Conservation (phyloP, 2,329 filamentous ascomycete species). For the Penicillium brasilianum region DNA sequence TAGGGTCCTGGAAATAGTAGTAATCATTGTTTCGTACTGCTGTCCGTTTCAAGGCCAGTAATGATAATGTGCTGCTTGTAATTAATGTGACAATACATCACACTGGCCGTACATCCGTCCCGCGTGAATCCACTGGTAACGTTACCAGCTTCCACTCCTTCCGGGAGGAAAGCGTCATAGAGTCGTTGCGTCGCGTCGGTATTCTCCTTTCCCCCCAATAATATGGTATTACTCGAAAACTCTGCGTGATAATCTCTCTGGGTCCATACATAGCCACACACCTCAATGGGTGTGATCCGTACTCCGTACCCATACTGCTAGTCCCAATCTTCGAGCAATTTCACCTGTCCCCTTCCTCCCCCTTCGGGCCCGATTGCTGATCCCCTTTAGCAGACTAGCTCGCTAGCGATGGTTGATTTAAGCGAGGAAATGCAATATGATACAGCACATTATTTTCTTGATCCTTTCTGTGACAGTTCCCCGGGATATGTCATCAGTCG, state of each 20-base stretch:
- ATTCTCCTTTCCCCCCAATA: constrained; percentile 9
- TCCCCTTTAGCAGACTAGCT: background rate
- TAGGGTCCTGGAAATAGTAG: background rate
- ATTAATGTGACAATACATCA: constrained; percentile 7
- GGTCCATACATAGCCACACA: constrained; percentile 1
- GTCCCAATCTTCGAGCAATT: background rate
- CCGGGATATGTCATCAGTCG: background rate
- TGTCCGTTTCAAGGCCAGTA: background rate
- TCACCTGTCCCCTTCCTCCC: background rate
- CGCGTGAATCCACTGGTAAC: constrained; percentile 20
- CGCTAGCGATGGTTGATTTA: background rate
- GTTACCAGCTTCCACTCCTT: constrained; percentile 18
- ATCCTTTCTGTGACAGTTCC: too few species aligned
- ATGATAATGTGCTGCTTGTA: background rate
- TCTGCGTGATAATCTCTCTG: constrained; percentile 10
- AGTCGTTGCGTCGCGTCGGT: constrained; percentile 14
- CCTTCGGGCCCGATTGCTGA: background rate
- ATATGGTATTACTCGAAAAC: background rate
- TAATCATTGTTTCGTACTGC: background rate
- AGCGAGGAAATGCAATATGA: background rate
- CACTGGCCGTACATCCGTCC: constrained; percentile 1
- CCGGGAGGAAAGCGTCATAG: constrained; percentile 28
- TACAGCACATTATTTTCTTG: background rate
- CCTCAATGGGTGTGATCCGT: background rate
- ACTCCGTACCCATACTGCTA: background rate